Evolutionary conservation across 768 basidiomycete genomes (phyloP), one percentile per base, ranked within the genome.

Genomic region (Hortiboletus campestris): DNA sequence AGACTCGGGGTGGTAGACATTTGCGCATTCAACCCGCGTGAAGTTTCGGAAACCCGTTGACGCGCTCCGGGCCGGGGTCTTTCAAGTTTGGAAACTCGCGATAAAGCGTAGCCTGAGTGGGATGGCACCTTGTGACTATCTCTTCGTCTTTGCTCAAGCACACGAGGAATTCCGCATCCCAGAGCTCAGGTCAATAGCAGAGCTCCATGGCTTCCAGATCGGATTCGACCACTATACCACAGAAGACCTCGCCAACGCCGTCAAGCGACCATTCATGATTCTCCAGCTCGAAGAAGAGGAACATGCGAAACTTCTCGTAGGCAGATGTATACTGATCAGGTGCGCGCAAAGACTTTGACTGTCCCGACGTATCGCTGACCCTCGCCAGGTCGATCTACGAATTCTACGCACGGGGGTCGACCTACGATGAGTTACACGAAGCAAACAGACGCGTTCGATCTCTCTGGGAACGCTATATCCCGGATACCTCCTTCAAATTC

Each of bases 91-190:
- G n/a, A 16, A 31, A 29, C 20, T 7, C 19, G 25, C 17, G 38
- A 41, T 29, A 14, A 41, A 41, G 19, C 29, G 6, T 9, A 32
- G 8, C 17, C 41, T n/a, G 2, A 4, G 25, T 25, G 4, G 35
- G 53, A 68, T 70, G 69, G 44, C 59, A 49, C 51, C 53, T 29
- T 51, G 44, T 50, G 66, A 73, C 42, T 85, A 83, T 60, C 78
- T 94, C 52, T 72, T 95, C 49, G 79, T 88, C 42, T 91, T 94
- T 71, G 91, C 91, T 2, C 90, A 90, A 70, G 80, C 78, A 6
- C 91, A 96, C 67, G 76, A 81, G 35, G 86, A 91, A 35, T 96
- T 96, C 67, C 79, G 94, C 25, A 69, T 95, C 13, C 93, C 94
- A 34, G 92, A 94, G 67, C 80, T 97, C 0, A 70, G 74, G 31